Conservation (phyloP, 108 stramenopile species). For the Cyclotella kingstonii region DNA sequence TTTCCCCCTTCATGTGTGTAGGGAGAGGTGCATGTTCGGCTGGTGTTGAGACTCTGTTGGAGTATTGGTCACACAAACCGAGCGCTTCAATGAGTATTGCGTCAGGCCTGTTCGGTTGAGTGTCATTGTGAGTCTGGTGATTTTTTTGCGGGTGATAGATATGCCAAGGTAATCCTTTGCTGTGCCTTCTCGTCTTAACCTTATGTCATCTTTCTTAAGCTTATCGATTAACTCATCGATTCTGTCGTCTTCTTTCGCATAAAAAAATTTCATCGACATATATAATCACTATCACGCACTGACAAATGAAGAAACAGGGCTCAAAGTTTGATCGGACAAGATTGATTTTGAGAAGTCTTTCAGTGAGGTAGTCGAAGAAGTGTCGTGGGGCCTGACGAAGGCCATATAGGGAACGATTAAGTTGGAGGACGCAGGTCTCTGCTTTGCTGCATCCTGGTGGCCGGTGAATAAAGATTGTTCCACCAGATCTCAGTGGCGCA, state of each 20-base stretch:
- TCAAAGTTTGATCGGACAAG: conserved; percentile 23
- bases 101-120: conserved; percentile 41
- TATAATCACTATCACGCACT: conserved; percentile 8
- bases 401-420: conserved; percentile 44
- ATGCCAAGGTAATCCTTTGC: conserved; percentile 37
- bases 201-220: background rate
- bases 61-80: background rate
- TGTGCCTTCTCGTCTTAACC: background rate
- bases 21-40: conserved; percentile 11
- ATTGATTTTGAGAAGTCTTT: conserved; percentile 3
- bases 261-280: conserved; percentile 10
- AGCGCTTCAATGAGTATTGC: background rate
- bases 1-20: conserved; percentile 12
- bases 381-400: conserved; percentile 13
- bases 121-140: conserved; percentile 7
- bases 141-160: conserved; percentile 12
- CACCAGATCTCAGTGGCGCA: conserved; percentile 25
- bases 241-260: background rate
- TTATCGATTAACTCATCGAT: background rate
- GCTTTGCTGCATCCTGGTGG: conserved; percentile 20
- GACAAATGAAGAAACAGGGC: conserved; percentile 43
- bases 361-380: conserved; percentile 35
- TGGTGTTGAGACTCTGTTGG: background rate
- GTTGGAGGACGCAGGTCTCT: background rate
- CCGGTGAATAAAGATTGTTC: conserved; percentile 29